Evolutionary conservation across 1,284 basidiomycete species (phyloP).

Genomic region (Ceratobasidium sp.): DNA sequence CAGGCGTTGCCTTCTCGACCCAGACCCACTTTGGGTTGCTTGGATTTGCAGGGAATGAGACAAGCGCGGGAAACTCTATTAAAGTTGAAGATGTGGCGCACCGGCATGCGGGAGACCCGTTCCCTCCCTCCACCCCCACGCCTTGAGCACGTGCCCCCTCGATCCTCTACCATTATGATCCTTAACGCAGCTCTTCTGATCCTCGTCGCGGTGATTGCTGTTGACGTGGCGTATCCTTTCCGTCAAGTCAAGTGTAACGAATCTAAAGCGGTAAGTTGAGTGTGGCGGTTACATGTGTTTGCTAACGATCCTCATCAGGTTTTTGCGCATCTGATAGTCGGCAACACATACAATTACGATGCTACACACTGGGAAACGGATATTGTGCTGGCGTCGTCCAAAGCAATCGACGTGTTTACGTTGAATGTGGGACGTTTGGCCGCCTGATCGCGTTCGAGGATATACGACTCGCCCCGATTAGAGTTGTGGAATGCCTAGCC

Average conservation of each 20-base stretch:
- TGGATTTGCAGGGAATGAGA: too few species aligned
- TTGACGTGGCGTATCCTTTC: background rate
- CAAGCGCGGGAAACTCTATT: too few species aligned
- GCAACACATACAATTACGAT: conserved; percentile 58
- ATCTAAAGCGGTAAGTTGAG: conserved; percentile 17
- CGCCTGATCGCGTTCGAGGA: conserved; percentile 54
- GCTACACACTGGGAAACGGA: conserved; percentile 56
- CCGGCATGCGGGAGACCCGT: too few species aligned
- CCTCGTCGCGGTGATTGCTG: background rate
- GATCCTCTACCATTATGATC: background rate
- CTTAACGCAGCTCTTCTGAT: background rate
- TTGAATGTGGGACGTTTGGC: conserved; percentile 60
- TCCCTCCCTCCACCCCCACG: too few species aligned
- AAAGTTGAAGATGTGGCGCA: too few species aligned
- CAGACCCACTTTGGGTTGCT: too few species aligned
- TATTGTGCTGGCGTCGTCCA: conserved; percentile 56
- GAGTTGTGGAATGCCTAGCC: too few species aligned
- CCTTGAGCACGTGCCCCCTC: background rate
- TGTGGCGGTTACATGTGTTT: background rate
- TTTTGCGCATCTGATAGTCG: conserved; percentile 59
- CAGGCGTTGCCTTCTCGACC: background rate
- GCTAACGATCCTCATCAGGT: conserved; percentile 46
- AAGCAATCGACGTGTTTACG: conserved; percentile 60
- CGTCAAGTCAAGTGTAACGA: background rate
- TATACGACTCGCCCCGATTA: too few species aligned